These are phyloP conservation scores for Collybia mongolica DNA, from an alignment of 768 basidiomycete species.

Conservation along the genomic window DNA sequence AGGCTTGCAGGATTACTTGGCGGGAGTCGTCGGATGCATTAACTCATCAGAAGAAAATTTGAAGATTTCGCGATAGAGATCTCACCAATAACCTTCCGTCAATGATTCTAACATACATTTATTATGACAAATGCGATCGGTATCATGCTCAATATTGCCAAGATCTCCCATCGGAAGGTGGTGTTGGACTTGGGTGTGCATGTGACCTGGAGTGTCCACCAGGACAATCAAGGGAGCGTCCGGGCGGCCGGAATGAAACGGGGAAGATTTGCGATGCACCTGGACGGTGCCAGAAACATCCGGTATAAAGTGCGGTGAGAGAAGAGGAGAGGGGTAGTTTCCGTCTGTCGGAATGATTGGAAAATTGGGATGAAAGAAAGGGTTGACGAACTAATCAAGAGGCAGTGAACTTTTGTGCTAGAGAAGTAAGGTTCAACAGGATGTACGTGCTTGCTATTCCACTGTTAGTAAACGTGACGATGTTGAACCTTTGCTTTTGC, in stretches of 20 bases:
- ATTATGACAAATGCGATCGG: conserved; percentile 47
- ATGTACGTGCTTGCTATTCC: too few relatives aligned
- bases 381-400: conserved; percentile 32
- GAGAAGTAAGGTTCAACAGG: too few relatives aligned
- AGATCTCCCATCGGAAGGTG: conserved; percentile 36
- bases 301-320: conserved; percentile 21
- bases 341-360: conserved; percentile 55
- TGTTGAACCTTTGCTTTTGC: too few relatives aligned
- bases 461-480: too few relatives aligned
- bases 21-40: conserved; percentile 39
- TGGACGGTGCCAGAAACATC: conserved; percentile 36
- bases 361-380: conserved; percentile 36
- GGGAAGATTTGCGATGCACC: conserved; percentile 52
- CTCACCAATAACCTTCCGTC: conserved; percentile 40
- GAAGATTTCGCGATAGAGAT: conserved; percentile 41
- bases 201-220: conserved; percentile 52
- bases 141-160: conserved; percentile 34
- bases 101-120: conserved; percentile 44
- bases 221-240: conserved; percentile 44
- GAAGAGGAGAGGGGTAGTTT: conserved; percentile 30
- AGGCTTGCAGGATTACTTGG: conserved; percentile 19
- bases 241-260: conserved; percentile 47
- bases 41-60: conserved; percentile 33
- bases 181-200: conserved; percentile 53
- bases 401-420: conserved; percentile 11